A percentile compares a stretch with the other conserved stretches of the same genome.
Conservation (phyloP, 2,329 filamentous ascomycete genomes). For the Claviceps sp. region DNA sequence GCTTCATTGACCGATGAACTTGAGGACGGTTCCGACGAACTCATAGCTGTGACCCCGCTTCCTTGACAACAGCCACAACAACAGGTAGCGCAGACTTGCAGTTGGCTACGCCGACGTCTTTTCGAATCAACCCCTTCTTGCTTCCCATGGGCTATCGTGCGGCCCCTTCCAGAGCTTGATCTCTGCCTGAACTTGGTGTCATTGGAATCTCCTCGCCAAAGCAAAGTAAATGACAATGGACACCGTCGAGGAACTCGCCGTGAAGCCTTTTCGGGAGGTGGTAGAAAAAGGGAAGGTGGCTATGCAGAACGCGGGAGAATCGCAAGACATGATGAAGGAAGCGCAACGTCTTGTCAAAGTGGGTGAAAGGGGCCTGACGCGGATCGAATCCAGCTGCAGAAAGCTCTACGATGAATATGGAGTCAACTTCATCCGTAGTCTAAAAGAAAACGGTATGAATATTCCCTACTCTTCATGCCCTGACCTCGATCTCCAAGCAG, state of each 20-base stretch:
- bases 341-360: slow-evolving; percentile 33
- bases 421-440: slow-evolving; percentile 32
- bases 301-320: slow-evolving; percentile 31
- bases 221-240: slow-evolving; percentile 19
- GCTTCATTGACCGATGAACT: background rate
- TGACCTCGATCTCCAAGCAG: background rate
- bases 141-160: background rate
- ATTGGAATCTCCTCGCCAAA: background rate
- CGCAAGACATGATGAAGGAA: slow-evolving; percentile 34
- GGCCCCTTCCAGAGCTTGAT: background rate
- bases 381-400: slow-evolving; percentile 36
- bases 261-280: slow-evolving; percentile 38
- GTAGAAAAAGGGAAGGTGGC: slow-evolving; percentile 36
- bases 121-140: background rate
- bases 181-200: background rate
- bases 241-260: slow-evolving; percentile 28
- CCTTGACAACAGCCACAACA: background rate
- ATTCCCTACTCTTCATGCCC: background rate
- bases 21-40: background rate
- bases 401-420: slow-evolving; percentile 36
- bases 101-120: background rate
- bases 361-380: slow-evolving; percentile 34
- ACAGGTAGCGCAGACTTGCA: background rate
- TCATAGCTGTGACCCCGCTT: background rate
- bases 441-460: slow-evolving; percentile 39